phyloP scores from a whole-genome alignment of 305 asterid genomes.

The Fraxinus velutina region DNA sequence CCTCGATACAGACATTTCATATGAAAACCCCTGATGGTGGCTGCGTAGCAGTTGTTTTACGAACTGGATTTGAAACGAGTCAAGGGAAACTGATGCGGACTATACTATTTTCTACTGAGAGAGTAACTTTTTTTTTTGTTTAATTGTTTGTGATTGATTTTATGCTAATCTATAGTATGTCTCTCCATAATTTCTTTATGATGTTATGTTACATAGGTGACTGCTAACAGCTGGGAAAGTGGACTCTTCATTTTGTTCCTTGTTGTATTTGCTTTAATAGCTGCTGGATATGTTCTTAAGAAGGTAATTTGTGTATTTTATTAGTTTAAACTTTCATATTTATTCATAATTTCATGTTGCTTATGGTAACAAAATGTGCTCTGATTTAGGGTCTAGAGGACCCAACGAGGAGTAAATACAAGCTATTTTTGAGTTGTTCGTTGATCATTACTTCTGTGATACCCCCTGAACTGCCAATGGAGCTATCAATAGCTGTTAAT shows the following conservation, averaged over 20 bases:
- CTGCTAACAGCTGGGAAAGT: conserved; percentile 99
- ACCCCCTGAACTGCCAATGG: conserved; percentile 99
- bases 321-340: conserved; percentile 16
- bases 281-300: conserved; percentile 95
- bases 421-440: conserved; percentile 89
- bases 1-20: conserved; percentile 59
- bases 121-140: conserved; percentile 45
- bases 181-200: conserved; percentile 11
- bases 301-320: conserved; percentile 47
- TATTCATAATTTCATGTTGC: conserved; percentile 9
- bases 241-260: conserved; percentile 88
- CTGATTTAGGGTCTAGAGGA: conserved; percentile 87
- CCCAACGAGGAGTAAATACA: conserved; percentile 95
- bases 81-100: conserved; percentile 99
- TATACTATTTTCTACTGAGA: conserved; percentile 91
- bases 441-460: conserved; percentile 93
- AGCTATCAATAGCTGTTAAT: conserved; percentile 94
- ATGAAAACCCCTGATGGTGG: conserved; percentile 97
- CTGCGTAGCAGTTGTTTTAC: conserved; percentile 89
- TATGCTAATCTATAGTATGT: conserved; percentile 3
- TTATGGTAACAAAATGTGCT: conserved; percentile 26
- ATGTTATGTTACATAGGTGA: conserved; percentile 50
- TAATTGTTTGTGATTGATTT: conserved; percentile 17
- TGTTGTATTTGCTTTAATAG: conserved; percentile 87
- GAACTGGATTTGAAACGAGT: conserved; percentile 98